phyloP scores from a whole-genome alignment of 2,329 filamentous ascomycete genomes.

The Alternaria metachromatica region DNA sequence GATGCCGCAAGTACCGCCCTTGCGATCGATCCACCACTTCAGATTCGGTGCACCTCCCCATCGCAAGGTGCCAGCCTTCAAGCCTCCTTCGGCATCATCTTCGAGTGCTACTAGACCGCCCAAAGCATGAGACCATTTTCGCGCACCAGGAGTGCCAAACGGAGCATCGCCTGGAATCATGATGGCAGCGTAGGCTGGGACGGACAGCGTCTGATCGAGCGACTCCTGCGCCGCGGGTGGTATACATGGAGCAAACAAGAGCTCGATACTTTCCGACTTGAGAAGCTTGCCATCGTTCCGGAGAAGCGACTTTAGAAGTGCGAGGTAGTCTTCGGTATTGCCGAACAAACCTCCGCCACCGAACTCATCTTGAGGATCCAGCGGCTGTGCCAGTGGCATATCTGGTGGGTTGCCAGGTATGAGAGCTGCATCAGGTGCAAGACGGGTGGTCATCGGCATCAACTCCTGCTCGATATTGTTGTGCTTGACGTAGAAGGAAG shows the following conservation, averaged over 20 bases:
- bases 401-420: slow-evolving; percentile 1
- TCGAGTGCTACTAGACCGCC: slow-evolving; percentile 23
- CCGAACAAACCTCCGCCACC: slow-evolving; percentile 28
- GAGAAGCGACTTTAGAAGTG: slow-evolving; percentile 25
- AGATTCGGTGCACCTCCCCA: slow-evolving; percentile 33
- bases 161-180: slow-evolving; percentile 24
- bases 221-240: slow-evolving; percentile 6
- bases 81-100: slow-evolving; percentile 11
- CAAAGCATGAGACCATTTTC: slow-evolving; percentile 22
- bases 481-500: slow-evolving; percentile 23
- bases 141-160: slow-evolving; percentile 12
- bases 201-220: slow-evolving; percentile 9
- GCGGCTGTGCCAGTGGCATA: neutral
- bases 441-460: slow-evolving; percentile 22
- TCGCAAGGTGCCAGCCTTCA: slow-evolving; percentile 17
- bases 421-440: slow-evolving; percentile 12
- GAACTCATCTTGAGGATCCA: slow-evolving; percentile 22
- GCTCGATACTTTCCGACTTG: slow-evolving; percentile 17
- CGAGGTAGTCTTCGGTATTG: slow-evolving; percentile 26
- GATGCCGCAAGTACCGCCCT: slow-evolving; percentile 31
- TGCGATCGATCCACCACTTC: slow-evolving; percentile 39
- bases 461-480: slow-evolving; percentile 20
- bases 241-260: slow-evolving; percentile 21
- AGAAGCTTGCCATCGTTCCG: slow-evolving; percentile 26
- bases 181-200: slow-evolving; percentile 11